These are phyloP conservation scores for Glycine latifolia DNA, from an alignment of 306 rosid species.

Conservation along the genomic window DNA sequence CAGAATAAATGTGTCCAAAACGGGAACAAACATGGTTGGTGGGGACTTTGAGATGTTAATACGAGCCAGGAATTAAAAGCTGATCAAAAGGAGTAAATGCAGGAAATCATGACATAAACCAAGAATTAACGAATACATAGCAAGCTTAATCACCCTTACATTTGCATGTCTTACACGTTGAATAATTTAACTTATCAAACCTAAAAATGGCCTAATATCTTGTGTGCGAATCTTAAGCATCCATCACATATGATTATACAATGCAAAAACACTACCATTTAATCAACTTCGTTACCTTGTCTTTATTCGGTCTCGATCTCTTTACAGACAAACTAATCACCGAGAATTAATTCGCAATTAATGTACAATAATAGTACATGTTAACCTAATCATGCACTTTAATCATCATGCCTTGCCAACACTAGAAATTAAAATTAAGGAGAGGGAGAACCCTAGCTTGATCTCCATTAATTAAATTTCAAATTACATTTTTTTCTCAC, in stretches of 20 bases:
- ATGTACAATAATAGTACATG: conserved; percentile 10
- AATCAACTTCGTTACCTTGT: conserved; percentile 2
- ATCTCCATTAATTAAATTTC: conserved; percentile 43
- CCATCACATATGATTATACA: background rate
- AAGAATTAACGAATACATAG: background rate
- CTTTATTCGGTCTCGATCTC: conserved; percentile 11
- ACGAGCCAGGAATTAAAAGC: background rate
- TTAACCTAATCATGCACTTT: conserved; percentile 18
- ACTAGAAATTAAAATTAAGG: conserved; percentile 9
- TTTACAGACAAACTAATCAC: conserved; percentile 1
- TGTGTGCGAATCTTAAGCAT: background rate
- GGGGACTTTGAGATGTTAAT: background rate
- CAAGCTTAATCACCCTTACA: conserved; percentile 14
- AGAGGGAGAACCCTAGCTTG: conserved; percentile 50
- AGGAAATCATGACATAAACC: no score
- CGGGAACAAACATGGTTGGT: background rate
- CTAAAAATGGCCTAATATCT: background rate
- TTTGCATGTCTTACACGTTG: conserved; percentile 49
- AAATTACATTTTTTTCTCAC: conserved; percentile 13
- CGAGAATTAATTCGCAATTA: conserved; percentile 25
- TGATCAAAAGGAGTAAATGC: background rate
- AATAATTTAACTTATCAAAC: conserved; percentile 9
- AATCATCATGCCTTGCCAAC: background rate
- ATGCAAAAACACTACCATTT: background rate
- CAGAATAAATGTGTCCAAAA: background rate